Evolutionary conservation across 345 rosid species (phyloP).

Genomic region (Eucalyptus pumila): DNA sequence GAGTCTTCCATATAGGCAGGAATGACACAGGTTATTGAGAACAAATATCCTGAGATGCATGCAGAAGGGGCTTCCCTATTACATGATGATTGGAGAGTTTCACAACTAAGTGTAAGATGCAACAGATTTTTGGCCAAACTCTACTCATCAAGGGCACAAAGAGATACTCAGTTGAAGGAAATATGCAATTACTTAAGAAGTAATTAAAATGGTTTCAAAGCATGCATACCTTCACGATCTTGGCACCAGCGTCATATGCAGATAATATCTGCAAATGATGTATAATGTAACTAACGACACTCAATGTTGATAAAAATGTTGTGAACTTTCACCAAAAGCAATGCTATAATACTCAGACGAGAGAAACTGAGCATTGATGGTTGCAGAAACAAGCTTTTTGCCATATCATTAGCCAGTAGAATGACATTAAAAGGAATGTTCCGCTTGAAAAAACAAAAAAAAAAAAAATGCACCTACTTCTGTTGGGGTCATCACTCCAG

Average conservation of each 20-base stretch:
- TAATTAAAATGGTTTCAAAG: too few species aligned
- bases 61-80: not conserved
- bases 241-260: constrained; percentile 42
- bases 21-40: not conserved
- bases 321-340: not conserved
- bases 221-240: constrained; percentile 36
- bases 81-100: not conserved
- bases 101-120: not conserved
- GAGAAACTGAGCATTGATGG: not conserved
- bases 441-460: not conserved
- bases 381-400: not conserved
- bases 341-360: not conserved
- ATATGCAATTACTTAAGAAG: not conserved
- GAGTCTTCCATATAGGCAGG: not conserved
- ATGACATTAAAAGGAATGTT: not conserved
- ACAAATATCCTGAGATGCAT: not conserved
- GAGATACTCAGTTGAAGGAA: not conserved
- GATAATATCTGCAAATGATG: constrained; percentile 27
- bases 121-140: not conserved
- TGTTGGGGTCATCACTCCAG: constrained; percentile 60
- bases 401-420: not conserved
- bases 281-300: not conserved
- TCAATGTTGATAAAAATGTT: not conserved
- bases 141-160: not conserved
- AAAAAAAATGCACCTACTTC: constrained; percentile 26